Evolutionary conservation across 2,329 filamentous ascomycete species (phyloP), one percentile per base, ranked within the genome.

Genomic region (Dothistroma septosporum): DNA sequence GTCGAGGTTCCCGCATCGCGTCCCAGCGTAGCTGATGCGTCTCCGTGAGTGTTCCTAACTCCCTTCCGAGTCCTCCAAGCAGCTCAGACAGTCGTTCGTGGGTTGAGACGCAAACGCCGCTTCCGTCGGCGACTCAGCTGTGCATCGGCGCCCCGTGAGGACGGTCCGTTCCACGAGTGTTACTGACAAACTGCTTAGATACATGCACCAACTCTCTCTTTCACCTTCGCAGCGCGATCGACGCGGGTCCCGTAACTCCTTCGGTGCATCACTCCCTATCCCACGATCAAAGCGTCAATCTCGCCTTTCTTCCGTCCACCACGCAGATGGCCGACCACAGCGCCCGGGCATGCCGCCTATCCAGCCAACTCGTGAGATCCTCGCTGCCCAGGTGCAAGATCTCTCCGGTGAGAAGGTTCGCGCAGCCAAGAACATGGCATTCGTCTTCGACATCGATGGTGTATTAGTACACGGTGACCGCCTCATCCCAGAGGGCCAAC

Each of bases 371-470:
- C 84, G 87, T 33, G 86, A 89, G 54, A 85, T 91, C 62, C 78
- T 91, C 63, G 86, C 85, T 41, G 84, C 86, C 2, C 87, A 90
- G 75, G 80, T 90, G 21, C 88, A 91, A 76, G 84, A 87, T 64
- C 79, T 90, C 65, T 80, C 83, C 67, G 76, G 82, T 59, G 83
- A 87, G 68, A 89, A 88, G 78, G 87, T 89, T 16, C 77, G 77
- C 32, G 82, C 83, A 60, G 88, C 87, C 61, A 91, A 91, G 82
- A 87, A 91, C 78, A 90, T 91, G 87, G 87, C 87, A 7, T 92
- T 92, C 66, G 89, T 87, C 69, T 92, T 92, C 71, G 89, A 92
- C 74, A 87, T 87, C 64, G 85, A 91, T 69, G 88, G 88, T 78
- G 88, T 91, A 61, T 80, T 91, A 24, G 87, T 90, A 59, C 87